A percentile compares a stretch with the other conserved stretches of the same genome.
These are phyloP conservation scores for Tuber microsphaerosporum DNA, from an alignment of 495 filamentous ascomycete species.

Conservation along the genomic window DNA sequence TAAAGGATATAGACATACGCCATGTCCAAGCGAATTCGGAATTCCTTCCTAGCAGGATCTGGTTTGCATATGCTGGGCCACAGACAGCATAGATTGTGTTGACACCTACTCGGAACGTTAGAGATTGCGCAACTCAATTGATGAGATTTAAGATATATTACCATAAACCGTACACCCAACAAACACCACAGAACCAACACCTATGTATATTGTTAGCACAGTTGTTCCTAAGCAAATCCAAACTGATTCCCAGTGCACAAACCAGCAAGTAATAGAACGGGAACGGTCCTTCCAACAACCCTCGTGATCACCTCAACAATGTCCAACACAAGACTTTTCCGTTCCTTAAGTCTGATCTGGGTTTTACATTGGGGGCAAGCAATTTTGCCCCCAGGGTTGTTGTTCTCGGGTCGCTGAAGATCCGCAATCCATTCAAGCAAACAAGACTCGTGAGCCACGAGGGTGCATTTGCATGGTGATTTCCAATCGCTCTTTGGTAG, in stretches of 20 bases:
- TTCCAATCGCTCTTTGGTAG: constrained; percentile 64
- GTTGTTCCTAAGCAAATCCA: constrained; percentile 14
- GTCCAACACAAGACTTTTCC: constrained; percentile 39
- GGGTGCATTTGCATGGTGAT: constrained; percentile 76
- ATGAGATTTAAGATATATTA: constrained; percentile 11
- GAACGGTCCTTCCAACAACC: constrained; percentile 37
- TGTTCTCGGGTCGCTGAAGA: constrained; percentile 58
- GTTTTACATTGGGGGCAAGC: constrained; percentile 82
- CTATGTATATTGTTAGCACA: constrained; percentile 27
- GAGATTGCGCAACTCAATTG: background rate
- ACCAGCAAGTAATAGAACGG: constrained; percentile 36
- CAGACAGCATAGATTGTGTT: constrained; percentile 42
- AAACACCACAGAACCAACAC: constrained; percentile 39
- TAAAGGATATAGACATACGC: constrained; percentile 25
- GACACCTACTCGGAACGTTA: constrained; percentile 23
- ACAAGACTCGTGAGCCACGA: constrained; percentile 85
- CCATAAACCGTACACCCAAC: constrained; percentile 42
- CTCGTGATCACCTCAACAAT: constrained; percentile 33
- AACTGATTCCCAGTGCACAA: constrained; percentile 23
- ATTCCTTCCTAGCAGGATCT: constrained; percentile 34
- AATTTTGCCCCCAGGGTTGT: constrained; percentile 50
- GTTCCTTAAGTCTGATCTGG: constrained; percentile 56
- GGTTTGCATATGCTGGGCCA: constrained; percentile 40
- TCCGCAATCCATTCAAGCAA: constrained; percentile 86
- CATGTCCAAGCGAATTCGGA: constrained; percentile 41